Evolutionary conservation across 345 rosid genomes (phyloP).

Genomic region (Arabidopsis suecica): DNA sequence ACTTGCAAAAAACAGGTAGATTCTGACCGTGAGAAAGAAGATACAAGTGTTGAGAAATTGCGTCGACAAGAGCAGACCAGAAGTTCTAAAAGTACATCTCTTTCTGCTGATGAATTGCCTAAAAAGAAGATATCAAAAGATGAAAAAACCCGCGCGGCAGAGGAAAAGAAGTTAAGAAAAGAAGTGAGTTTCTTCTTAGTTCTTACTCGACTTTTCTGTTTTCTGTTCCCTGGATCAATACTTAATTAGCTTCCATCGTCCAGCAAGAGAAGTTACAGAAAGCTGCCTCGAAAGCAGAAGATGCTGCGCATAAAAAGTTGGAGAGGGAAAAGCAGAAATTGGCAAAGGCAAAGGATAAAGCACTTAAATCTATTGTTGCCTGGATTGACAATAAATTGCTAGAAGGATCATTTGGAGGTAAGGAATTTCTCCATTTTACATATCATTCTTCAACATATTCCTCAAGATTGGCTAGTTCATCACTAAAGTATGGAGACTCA

Average conservation of each 20-base stretch:
- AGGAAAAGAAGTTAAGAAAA: slow-evolving; percentile 74
- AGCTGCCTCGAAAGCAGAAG: slow-evolving; percentile 81
- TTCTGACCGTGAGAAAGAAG: slow-evolving; percentile 59
- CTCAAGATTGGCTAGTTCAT: background rate
- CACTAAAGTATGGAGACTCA: slow-evolving; percentile 28
- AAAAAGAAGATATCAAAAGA: slow-evolving; percentile 62
- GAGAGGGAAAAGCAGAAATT: slow-evolving; percentile 78
- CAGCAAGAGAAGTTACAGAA: slow-evolving; percentile 84
- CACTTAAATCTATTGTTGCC: slow-evolving; percentile 73
- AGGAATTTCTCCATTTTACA: slow-evolving; percentile 23
- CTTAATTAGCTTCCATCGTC: slow-evolving; percentile 38
- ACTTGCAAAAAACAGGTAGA: slow-evolving; percentile 49
- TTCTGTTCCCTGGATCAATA: background rate
- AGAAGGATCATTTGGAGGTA: slow-evolving; percentile 87
- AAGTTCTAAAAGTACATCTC: slow-evolving; percentile 42
- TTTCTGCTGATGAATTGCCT: slow-evolving; percentile 44
- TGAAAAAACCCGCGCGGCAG: slow-evolving; percentile 57
- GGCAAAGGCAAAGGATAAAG: slow-evolving; percentile 81
- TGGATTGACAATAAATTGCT: slow-evolving; percentile 68
- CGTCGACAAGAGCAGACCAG: slow-evolving; percentile 32
- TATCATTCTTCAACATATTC: slow-evolving; percentile 1
- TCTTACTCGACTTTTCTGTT: background rate
- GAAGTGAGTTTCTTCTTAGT: slow-evolving; percentile 53
- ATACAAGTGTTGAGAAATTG: slow-evolving; percentile 51
- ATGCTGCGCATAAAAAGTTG: slow-evolving; percentile 66